Evolutionary conservation across 23 red algal genomes (phyloP).

Genomic region (Agarophyton chilense): DNA sequence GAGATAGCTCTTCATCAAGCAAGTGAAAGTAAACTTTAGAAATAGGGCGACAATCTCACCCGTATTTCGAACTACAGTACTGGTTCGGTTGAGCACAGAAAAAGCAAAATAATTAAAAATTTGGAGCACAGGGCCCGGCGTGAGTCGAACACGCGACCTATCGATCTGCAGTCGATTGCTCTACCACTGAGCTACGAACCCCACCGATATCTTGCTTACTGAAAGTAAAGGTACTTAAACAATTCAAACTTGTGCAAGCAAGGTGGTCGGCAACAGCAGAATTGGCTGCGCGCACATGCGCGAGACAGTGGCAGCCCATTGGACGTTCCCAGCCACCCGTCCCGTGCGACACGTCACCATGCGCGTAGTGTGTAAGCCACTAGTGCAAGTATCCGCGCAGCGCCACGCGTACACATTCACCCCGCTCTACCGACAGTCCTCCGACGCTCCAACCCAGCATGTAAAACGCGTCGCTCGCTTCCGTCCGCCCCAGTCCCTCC

Average conservation of each 20-base stretch:
- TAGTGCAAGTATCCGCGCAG: not conserved
- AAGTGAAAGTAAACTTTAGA: too few species aligned
- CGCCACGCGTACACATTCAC: not conserved
- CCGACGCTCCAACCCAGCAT: not conserved
- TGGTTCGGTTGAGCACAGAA: too few species aligned
- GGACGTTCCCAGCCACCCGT: not conserved
- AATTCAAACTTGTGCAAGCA: not conserved
- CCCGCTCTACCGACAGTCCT: not conserved
- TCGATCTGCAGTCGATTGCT: constrained; percentile 86
- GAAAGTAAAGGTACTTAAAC: too few species aligned
- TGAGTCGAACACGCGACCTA: constrained; percentile 85
- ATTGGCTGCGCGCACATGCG: not conserved
- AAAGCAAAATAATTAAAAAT: constrained; percentile 1
- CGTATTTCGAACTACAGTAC: too few species aligned
- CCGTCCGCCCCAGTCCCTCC: too few species aligned
- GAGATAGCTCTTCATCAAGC: too few species aligned
- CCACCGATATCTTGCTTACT: too few species aligned
- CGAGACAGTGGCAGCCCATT: constrained; percentile 19
- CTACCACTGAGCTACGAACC: constrained; percentile 55
- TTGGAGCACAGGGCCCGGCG: constrained; percentile 53
- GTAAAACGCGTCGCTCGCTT: too few species aligned
- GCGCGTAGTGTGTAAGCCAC: not conserved
- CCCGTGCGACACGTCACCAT: not conserved
- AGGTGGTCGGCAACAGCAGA: not conserved
- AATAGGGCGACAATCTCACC: too few species aligned